Conservation (phyloP, 2,329 filamentous ascomycete genomes). For the Aspergillus sojae region DNA sequence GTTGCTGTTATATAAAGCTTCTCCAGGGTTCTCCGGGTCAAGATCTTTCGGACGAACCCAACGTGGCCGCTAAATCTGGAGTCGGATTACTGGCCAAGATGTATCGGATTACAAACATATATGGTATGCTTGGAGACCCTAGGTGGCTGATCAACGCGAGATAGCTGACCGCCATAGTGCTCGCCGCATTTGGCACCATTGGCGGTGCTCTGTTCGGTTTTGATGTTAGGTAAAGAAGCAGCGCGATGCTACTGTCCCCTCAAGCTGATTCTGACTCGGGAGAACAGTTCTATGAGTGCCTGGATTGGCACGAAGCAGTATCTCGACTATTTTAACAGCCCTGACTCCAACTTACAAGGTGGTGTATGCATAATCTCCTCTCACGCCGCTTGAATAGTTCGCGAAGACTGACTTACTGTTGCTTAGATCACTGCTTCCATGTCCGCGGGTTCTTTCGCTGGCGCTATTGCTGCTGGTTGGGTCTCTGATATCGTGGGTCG, state of each 20-base stretch:
- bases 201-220: conserved; percentile 62
- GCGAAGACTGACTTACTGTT: not conserved
- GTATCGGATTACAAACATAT: conserved; percentile 27
- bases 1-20: not conserved
- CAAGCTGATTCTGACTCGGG: conserved; percentile 1
- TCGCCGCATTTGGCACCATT: conserved; percentile 59
- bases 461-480: conserved; percentile 51
- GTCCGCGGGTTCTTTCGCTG: conserved; percentile 70
- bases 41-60: not conserved
- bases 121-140: conserved; percentile 10
- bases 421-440: conserved; percentile 69
- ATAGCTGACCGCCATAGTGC: conserved; percentile 32
- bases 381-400: not conserved
- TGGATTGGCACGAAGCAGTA: conserved; percentile 57
- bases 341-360: conserved; percentile 39
- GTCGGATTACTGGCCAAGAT: conserved; percentile 16
- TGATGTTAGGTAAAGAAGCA: conserved; percentile 55
- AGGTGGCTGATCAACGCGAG: not conserved
- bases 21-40: not conserved
- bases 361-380: conserved; percentile 28
- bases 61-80: conserved; percentile 5
- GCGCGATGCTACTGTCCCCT: conserved; percentile 19
- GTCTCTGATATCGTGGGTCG: conserved; percentile 41
- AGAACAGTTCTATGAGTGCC: conserved; percentile 38
- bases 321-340: conserved; percentile 58